phyloP scores from a whole-genome alignment of 176 grass and related monocot species.

The Eleusine coracana region DNA sequence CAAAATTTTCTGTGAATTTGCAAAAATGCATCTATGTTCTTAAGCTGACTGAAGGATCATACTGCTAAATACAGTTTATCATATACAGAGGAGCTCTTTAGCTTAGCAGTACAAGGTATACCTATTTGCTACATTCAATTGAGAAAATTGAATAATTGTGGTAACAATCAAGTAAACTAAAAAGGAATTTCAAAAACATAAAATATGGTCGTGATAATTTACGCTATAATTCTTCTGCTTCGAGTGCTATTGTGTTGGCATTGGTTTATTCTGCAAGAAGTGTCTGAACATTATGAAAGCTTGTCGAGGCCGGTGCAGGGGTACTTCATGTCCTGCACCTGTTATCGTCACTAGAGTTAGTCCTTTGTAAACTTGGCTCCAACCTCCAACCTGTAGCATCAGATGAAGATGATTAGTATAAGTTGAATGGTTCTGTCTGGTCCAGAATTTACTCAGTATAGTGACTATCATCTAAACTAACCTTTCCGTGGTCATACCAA shows the following conservation, averaged over 20 bases:
- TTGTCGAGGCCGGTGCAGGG: slow-evolving; percentile 70
- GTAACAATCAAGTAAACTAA: slow-evolving; percentile 47
- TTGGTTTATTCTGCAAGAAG: slow-evolving; percentile 59
- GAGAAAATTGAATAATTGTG: slow-evolving; percentile 46
- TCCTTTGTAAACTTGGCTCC: slow-evolving; percentile 93
- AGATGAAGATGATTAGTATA: background rate
- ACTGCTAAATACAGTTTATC: slow-evolving; percentile 50
- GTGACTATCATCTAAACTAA: slow-evolving; percentile 34
- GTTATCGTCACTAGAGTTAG: slow-evolving; percentile 76
- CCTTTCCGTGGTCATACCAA: slow-evolving; percentile 88
- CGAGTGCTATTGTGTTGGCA: slow-evolving; percentile 50
- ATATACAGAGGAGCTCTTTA: slow-evolving; percentile 64
- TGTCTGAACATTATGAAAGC: slow-evolving; percentile 69
- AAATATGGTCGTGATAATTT: slow-evolving; percentile 27
- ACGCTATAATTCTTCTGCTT: slow-evolving; percentile 43
- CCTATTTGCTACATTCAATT: slow-evolving; percentile 60
- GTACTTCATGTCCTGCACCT: slow-evolving; percentile 79
- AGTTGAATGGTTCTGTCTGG: background rate
- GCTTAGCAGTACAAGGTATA: slow-evolving; percentile 42
- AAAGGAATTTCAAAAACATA: slow-evolving; percentile 39
- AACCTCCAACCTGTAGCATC: slow-evolving; percentile 82
- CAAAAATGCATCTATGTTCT: background rate
- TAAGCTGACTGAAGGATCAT: background rate
- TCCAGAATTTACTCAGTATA: background rate
- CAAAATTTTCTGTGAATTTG: background rate